Evolutionary conservation across 768 basidiomycete species (phyloP).

Genomic region (Amanita pallidorosea): DNA sequence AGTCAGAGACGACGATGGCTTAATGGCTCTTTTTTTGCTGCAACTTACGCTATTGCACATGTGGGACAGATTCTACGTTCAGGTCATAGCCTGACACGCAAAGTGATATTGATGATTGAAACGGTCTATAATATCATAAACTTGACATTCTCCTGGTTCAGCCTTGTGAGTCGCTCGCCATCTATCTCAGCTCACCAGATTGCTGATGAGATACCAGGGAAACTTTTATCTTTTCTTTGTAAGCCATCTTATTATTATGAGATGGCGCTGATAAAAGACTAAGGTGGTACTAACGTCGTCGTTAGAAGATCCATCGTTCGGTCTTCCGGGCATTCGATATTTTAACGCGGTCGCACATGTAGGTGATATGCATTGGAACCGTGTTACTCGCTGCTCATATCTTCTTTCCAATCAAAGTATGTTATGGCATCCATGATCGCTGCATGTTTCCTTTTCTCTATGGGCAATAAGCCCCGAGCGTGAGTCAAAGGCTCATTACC

Average conservation of each 20-base stretch:
- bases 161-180: slow-evolving; percentile 45
- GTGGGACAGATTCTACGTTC: slow-evolving; percentile 68
- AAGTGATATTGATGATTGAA: slow-evolving; percentile 65
- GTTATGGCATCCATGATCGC: slow-evolving; percentile 75
- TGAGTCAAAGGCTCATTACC: slow-evolving; percentile 18
- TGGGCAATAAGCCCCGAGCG: slow-evolving; percentile 93
- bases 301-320: slow-evolving; percentile 64
- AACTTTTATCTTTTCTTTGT: slow-evolving; percentile 95
- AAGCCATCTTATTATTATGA: slow-evolving; percentile 17
- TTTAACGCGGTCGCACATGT: slow-evolving; percentile 75
- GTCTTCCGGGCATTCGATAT: slow-evolving; percentile 50
- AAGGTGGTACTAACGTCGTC: slow-evolving; percentile 86
- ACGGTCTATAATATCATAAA: slow-evolving; percentile 83
- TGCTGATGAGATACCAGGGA: slow-evolving; percentile 36
- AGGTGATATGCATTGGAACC: slow-evolving; percentile 1
- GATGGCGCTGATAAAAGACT: neutral
- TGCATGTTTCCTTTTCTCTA: slow-evolving; percentile 87
- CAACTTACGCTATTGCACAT: slow-evolving; percentile 89
- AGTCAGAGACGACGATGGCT: slow-evolving; percentile 83
- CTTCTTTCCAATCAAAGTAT: slow-evolving; percentile 37
- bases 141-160: slow-evolving; percentile 89
- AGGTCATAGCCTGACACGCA: slow-evolving; percentile 72
- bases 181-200: neutral
- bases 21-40: slow-evolving; percentile 91
- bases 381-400: neutral